A percentile compares a stretch with the other conserved stretches of the same genome.
phyloP scores from a whole-genome alignment of 768 basidiomycete species.

The Pulveroboletus sp. region DNA sequence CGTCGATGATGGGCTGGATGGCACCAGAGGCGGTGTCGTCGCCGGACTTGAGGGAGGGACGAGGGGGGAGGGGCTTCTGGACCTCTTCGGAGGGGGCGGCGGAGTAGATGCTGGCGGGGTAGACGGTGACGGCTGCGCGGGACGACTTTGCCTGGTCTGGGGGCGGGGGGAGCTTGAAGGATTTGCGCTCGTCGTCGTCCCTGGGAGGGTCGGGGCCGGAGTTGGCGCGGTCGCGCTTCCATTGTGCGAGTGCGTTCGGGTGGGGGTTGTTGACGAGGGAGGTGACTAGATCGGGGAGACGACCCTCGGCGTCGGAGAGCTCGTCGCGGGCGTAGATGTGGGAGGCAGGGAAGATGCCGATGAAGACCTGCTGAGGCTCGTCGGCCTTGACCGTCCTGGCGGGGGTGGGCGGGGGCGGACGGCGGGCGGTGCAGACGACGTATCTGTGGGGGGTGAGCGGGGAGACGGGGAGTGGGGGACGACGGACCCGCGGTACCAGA shows the following conservation, averaged over 20 bases:
- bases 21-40: constrained; percentile 87
- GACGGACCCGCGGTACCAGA: constrained; percentile 94
- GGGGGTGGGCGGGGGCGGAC: constrained; percentile 65
- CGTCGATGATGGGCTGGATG: constrained; percentile 88
- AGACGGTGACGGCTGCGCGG: constrained; percentile 67
- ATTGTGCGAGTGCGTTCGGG: constrained; percentile 36
- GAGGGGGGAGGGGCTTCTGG: constrained; percentile 75
- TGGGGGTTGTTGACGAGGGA: constrained; percentile 42
- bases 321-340: constrained; percentile 86
- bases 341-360: constrained; percentile 90
- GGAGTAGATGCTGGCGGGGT: constrained; percentile 72
- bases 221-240: constrained; percentile 36
- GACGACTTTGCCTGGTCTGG: constrained; percentile 73
- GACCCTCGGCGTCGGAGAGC: constrained; percentile 82
- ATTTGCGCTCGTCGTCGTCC: constrained; percentile 58
- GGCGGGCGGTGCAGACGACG: constrained; percentile 77
- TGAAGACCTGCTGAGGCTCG: constrained; percentile 83
- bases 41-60: constrained; percentile 91
- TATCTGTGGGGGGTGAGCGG: constrained; percentile 47
- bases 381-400: constrained; percentile 60
- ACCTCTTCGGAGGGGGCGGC: constrained; percentile 63
- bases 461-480: neutral
- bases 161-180: constrained; percentile 69
- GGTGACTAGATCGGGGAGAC: constrained; percentile 70
- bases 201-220: constrained; percentile 35